These are phyloP conservation scores for Leishmania braziliensis DNA, from an alignment of 208 protist genomes.

Conservation along the genomic window DNA sequence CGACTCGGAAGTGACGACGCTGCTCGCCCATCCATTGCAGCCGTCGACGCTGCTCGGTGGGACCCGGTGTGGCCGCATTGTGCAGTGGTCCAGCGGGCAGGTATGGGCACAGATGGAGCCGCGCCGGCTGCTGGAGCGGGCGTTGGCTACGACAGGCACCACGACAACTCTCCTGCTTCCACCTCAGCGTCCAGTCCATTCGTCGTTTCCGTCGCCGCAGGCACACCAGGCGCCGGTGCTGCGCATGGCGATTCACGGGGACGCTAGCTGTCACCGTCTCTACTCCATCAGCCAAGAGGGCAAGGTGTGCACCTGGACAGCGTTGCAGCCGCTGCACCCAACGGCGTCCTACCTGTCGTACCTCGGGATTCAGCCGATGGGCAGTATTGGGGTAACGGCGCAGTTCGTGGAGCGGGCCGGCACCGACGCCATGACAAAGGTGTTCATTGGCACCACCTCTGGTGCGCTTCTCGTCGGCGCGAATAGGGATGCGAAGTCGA, in stretches of 20 bases:
- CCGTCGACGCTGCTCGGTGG: slow-evolving; percentile 47
- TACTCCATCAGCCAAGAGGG: slow-evolving; percentile 76
- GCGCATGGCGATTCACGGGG: slow-evolving; percentile 59
- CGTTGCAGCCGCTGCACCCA: slow-evolving; percentile 40
- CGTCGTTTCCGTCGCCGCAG: slow-evolving; percentile 67
- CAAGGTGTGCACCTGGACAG: slow-evolving; percentile 66
- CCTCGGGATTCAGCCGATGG: slow-evolving; percentile 48
- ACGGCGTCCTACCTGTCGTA: slow-evolving; percentile 46
- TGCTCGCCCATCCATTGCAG: slow-evolving; percentile 47
- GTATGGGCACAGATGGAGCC: slow-evolving; percentile 32
- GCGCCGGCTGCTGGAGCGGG: slow-evolving; percentile 38
- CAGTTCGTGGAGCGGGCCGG: slow-evolving; percentile 47
- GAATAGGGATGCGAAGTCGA: slow-evolving; percentile 47
- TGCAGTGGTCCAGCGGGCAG: slow-evolving; percentile 42
- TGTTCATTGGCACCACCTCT: slow-evolving; percentile 65
- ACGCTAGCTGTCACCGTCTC: slow-evolving; percentile 62
- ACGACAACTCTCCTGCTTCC: slow-evolving; percentile 36
- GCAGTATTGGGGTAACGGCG: slow-evolving; percentile 46
- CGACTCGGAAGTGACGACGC: slow-evolving; percentile 48
- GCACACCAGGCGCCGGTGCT: slow-evolving; percentile 61
- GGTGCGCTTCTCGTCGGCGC: slow-evolving; percentile 55
- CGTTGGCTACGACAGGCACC: slow-evolving; percentile 44
- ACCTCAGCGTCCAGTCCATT: slow-evolving; percentile 40
- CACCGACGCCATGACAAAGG: slow-evolving; percentile 65
- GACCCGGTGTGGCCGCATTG: slow-evolving; percentile 52